Base-by-base conservation (phyloP, 352 stramenopile genomes). In the Phytophthora pini region DNA sequence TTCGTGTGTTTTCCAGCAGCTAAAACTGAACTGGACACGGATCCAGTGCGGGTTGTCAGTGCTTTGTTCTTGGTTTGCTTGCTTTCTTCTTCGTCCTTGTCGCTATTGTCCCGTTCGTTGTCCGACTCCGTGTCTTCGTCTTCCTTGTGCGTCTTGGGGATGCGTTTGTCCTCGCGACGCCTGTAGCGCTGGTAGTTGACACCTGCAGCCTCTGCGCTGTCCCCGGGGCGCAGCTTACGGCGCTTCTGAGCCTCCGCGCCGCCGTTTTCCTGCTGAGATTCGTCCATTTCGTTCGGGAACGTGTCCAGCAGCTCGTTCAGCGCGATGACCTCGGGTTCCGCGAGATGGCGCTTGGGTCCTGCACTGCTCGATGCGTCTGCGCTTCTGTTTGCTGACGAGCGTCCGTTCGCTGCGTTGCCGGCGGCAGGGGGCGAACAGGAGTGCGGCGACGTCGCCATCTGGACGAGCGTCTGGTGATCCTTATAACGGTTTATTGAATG, bases 281-380 rank as follows among this genome's bases (percentile, higher is more conserved):
- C 82, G 64, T 90, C 80, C 46, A 89, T 80, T 52, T 90, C 82
- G 54, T 48, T 74, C 0, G 68, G 51, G 65, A 92, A 87, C 41
- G 76, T 87, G 34, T 80, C 82, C 43, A 90, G 68, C 51, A 92
- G 59, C 62, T 89, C 84, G 26, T 85, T 87, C 51, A 92, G 76
- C 22, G 80, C 81, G 13, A 77, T 78, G 27, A 89, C 84, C 63
- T 92, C 82, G 1, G 76, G 81, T 38, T 92, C 84, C 2, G 76
- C 36, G 7, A 70, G 57, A 12, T 66, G 56, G n/a, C 54, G 59
- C 56, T 78, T 77, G 22, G 41, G 11, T 10, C 29, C 20, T 5
- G 27, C 22, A 8, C n/a, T 6, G 24, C 7, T 54, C 20, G 40
- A 54, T 41, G 49, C 27, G 26, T 39, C 56, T 34, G 38, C 15